These are phyloP conservation scores for Colletotrichum destructivum DNA, from an alignment of 2,329 filamentous ascomycete species.

Conservation along the genomic window DNA sequence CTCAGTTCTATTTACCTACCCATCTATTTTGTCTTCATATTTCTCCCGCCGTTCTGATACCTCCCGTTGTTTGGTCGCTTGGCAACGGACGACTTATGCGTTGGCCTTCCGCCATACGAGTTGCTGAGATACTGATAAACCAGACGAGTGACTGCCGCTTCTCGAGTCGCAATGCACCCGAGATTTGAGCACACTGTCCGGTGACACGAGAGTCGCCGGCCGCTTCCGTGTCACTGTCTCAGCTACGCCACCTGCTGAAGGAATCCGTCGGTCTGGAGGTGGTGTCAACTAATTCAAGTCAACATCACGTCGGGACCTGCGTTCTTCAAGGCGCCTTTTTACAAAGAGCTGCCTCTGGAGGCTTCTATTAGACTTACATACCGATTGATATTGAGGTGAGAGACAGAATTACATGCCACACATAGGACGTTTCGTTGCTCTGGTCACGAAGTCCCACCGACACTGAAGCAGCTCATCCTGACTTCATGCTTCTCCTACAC, in stretches of 20 bases:
- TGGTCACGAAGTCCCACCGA: too few relatives aligned
- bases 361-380: background rate
- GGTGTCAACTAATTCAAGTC: background rate
- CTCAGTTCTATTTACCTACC: too few relatives aligned
- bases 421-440: too few relatives aligned
- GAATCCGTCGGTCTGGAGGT: background rate
- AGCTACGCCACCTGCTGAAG: constrained; percentile 2
- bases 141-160: too few relatives aligned
- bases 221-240: background rate
- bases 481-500: too few relatives aligned
- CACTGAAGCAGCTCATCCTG: too few relatives aligned
- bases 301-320: background rate
- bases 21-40: background rate
- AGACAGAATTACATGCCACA: too few relatives aligned
- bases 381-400: background rate
- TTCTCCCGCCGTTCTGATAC: background rate
- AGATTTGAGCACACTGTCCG: background rate
- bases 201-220: too few relatives aligned
- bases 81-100: background rate
- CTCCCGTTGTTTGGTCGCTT: background rate
- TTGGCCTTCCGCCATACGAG: background rate
- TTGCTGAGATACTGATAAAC: background rate
- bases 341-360: background rate
- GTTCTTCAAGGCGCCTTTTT: background rate
- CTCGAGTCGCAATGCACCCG: background rate